Evolutionary conservation across 176 grass and related monocot species (phyloP).

Genomic region (Raddia distichophylla): DNA sequence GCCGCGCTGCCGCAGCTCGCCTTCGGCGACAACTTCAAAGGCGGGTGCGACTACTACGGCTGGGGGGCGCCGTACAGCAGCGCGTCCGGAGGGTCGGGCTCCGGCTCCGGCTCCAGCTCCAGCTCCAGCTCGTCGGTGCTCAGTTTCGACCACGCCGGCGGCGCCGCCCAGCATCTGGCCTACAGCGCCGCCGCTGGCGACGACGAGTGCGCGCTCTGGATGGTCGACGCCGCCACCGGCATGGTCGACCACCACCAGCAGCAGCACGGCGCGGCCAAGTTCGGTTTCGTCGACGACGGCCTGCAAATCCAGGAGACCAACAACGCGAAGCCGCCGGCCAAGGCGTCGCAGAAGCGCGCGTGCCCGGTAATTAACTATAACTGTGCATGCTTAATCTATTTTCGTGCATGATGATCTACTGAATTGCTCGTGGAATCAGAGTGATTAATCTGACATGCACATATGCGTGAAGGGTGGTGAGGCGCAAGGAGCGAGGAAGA

Average conservation of each 20-base stretch:
- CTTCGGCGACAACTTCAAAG: conserved; percentile 51
- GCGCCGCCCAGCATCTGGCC: conserved; percentile 22
- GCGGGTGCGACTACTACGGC: conserved; percentile 40
- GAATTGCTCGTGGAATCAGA: background rate
- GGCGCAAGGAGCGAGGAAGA: conserved; percentile 59
- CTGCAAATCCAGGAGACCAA: conserved; percentile 44
- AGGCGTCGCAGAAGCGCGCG: conserved; percentile 51
- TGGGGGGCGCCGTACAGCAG: conserved; percentile 11
- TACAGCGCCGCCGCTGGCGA: conserved; percentile 27
- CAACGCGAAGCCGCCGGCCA: conserved; percentile 39
- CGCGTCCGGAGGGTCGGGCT: conserved; percentile 10
- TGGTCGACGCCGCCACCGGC: conserved; percentile 42
- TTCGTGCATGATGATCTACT: background rate
- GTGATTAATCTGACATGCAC: background rate
- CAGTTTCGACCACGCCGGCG: conserved; percentile 67
- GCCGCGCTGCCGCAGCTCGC: conserved; percentile 19
- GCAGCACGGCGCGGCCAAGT: conserved; percentile 32
- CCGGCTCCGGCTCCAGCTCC: conserved; percentile 32
- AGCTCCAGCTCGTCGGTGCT: conserved; percentile 85
- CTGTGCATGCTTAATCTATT: too few relatives aligned
- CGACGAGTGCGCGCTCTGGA: conserved; percentile 72
- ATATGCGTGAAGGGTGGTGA: conserved; percentile 41
- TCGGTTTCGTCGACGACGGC: conserved; percentile 39
- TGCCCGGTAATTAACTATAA: conserved; percentile 31
- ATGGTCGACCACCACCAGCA: conserved; percentile 56